Evolutionary conservation across 2,329 filamentous ascomycete genomes (phyloP).

Genomic region (Xylaria polymorpha): DNA sequence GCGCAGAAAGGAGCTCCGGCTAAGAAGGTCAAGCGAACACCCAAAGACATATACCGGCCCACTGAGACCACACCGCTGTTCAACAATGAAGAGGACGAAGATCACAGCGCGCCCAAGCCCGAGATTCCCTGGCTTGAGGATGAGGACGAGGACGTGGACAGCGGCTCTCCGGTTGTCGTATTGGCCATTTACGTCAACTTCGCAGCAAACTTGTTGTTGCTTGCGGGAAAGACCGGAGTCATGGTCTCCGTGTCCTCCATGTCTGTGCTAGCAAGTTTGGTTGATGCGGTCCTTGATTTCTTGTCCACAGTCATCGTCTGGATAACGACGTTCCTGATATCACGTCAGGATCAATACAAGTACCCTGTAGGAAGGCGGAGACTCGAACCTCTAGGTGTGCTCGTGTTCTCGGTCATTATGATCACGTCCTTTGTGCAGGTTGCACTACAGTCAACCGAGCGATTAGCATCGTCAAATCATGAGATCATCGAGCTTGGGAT

Average conservation of each 20-base stretch:
- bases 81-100: conserved; percentile 59
- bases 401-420: conserved; percentile 88
- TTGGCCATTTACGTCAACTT: conserved; percentile 90
- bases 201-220: conserved; percentile 77
- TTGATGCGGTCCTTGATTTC: conserved; percentile 84
- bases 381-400: conserved; percentile 81
- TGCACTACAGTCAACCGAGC: conserved; percentile 74
- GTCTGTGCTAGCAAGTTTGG: conserved; percentile 81
- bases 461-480: conserved; percentile 70
- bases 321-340: conserved; percentile 79
- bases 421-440: conserved; percentile 87
- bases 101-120: conserved; percentile 56
- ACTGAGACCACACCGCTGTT: conserved; percentile 77
- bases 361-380: conserved; percentile 83
- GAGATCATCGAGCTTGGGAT: conserved; percentile 77
- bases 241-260: conserved; percentile 82
- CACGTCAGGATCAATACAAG: conserved; percentile 76
- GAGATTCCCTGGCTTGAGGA: conserved; percentile 77
- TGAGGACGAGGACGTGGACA: conserved; percentile 74
- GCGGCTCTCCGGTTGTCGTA: conserved; percentile 79
- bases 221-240: conserved; percentile 81
- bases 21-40: conserved; percentile 78
- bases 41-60: conserved; percentile 84
- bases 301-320: conserved; percentile 84
- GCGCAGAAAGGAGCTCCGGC: conserved; percentile 36